Evolutionary conservation across 1,284 basidiomycete genomes (phyloP).

Genomic region (Cronartium quercuum): DNA sequence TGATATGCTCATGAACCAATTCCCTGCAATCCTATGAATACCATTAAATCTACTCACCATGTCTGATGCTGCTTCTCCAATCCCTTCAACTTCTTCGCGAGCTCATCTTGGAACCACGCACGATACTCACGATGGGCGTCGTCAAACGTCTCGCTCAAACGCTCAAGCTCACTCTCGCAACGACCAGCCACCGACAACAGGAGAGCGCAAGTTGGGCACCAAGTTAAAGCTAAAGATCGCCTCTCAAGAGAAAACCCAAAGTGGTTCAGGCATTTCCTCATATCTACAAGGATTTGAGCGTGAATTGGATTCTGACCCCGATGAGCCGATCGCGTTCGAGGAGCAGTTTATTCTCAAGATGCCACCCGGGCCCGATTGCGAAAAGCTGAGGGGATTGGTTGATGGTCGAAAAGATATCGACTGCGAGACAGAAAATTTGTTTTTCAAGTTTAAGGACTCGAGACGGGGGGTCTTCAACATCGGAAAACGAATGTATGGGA

Average conservation of each 20-base stretch:
- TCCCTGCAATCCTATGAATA: no score
- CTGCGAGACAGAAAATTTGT: slow-evolving; percentile 64
- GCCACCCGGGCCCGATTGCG: slow-evolving; percentile 66
- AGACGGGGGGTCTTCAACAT: slow-evolving; percentile 85
- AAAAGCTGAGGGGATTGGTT: slow-evolving; percentile 64
- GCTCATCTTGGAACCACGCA: neutral
- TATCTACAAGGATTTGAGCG: slow-evolving; percentile 62
- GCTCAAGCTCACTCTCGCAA: neutral
- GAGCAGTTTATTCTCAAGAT: slow-evolving; percentile 94
- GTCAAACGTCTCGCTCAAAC: neutral
- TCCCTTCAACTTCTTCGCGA: neutral
- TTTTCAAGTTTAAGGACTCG: slow-evolving; percentile 99
- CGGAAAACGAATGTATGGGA: slow-evolving; percentile 69
- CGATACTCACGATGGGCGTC: neutral
- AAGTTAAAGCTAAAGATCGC: slow-evolving; percentile 12
- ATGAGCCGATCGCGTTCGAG: slow-evolving; percentile 78
- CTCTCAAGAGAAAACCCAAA: neutral
- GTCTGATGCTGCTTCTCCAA: neutral
- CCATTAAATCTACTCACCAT: no score
- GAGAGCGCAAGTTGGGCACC: neutral
- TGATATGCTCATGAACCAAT: no score
- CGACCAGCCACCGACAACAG: neutral
- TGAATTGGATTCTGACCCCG: slow-evolving; percentile 91
- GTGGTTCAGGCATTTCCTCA: neutral
- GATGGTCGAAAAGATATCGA: slow-evolving; percentile 64